A percentile compares a stretch with the other conserved stretches of the same genome.
Evolutionary conservation across 2,329 filamentous ascomycete species (phyloP).

Genomic region (Xylaria sp.): DNA sequence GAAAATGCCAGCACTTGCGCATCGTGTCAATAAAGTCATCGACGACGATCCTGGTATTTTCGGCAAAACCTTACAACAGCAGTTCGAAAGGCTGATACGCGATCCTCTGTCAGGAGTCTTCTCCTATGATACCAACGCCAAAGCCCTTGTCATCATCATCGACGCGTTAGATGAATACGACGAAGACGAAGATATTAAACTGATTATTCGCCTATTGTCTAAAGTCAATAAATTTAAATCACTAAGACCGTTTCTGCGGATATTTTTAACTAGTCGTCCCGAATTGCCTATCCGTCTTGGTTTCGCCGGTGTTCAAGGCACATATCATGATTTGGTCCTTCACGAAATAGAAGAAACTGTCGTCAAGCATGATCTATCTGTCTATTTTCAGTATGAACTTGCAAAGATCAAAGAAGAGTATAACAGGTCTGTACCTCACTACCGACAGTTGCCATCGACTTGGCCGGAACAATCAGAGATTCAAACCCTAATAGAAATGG

Average conservation of each 20-base stretch:
- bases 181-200: conserved; percentile 5
- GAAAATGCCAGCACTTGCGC: background rate
- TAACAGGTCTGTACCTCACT: conserved; percentile 23
- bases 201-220: conserved; percentile 15
- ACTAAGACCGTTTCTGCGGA: background rate
- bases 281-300: conserved; percentile 54
- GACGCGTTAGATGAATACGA: conserved; percentile 18
- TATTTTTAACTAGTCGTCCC: conserved; percentile 57
- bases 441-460: conserved; percentile 30
- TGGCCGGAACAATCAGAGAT: conserved; percentile 48
- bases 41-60: conserved; percentile 5
- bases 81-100: background rate
- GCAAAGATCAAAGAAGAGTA: conserved; percentile 45
- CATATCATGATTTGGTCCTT: conserved; percentile 50
- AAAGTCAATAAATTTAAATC: background rate
- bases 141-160: conserved; percentile 11
- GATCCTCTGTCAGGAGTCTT: background rate
- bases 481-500: conserved; percentile 34
- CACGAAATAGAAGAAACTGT: conserved; percentile 50
- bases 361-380: conserved; percentile 53
- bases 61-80: background rate
- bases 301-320: conserved; percentile 48
- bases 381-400: conserved; percentile 51
- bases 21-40: background rate
- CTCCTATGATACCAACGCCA: background rate